A percentile compares a stretch with the other conserved stretches of the same genome.
Evolutionary conservation across 1,284 basidiomycete species (phyloP).

Genomic region (Schizophyllum commune): DNA sequence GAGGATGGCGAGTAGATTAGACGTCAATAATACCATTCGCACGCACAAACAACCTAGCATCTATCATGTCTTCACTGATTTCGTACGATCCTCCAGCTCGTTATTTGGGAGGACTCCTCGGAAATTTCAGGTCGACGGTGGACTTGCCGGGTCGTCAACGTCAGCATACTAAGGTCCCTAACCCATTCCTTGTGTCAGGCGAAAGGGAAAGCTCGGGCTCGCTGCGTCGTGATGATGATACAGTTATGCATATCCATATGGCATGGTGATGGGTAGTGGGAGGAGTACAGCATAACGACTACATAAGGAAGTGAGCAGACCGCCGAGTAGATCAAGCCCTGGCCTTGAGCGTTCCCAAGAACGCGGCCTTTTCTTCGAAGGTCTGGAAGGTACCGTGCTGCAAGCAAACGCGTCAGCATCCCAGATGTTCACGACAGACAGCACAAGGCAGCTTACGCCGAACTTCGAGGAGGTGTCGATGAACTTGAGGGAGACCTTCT

Average conservation of each 20-base stretch:
- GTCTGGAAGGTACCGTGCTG: slow-evolving; percentile 96
- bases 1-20: not conserved
- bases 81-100: no score
- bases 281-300: slow-evolving; percentile 21
- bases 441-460: slow-evolving; percentile 48
- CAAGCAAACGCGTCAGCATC: slow-evolving; percentile 14
- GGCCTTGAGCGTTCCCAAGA: slow-evolving; percentile 88
- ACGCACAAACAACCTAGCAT: not conserved
- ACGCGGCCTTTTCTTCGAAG: slow-evolving; percentile 89
- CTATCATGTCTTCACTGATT: no score
- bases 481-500: slow-evolving; percentile 98
- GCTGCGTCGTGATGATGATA: not conserved
- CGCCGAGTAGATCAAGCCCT: slow-evolving; percentile 43
- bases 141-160: no score
- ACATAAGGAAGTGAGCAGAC: slow-evolving; percentile 17
- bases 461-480: slow-evolving; percentile 98
- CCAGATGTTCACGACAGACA: not conserved
- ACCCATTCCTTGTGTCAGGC: no score
- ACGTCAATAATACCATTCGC: slow-evolving; percentile 5
- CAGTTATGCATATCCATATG: slow-evolving; percentile 15
- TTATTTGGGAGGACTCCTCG: no score
- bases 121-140: no score
- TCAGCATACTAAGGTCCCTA: no score
- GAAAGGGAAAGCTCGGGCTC: no score
- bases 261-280: slow-evolving; percentile 28